Base-by-base conservation (phyloP, 2,329 filamentous ascomycete species). In the Arthrobotrys iridis region DNA sequence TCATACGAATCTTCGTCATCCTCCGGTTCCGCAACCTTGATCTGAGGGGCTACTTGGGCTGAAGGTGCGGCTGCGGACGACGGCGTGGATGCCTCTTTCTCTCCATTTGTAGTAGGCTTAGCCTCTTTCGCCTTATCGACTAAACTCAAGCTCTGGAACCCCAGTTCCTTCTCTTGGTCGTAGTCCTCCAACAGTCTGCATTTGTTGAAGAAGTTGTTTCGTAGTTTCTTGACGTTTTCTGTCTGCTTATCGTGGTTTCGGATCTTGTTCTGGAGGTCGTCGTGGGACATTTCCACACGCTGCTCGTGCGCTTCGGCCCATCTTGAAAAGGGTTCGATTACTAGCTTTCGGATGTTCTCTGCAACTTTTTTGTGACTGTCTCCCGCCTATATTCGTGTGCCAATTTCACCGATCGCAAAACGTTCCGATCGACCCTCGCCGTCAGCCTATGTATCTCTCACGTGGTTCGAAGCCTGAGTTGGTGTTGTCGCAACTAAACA, bases 141-240 rank as follows among this genome's bases (percentile, higher is more conserved):
- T 30, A 55, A 37, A 30, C 50, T 55, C 50, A 55, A 55, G 78
- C 93, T 93, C 82, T 97, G 93, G 83, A 99, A 99, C 40, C 93
- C 95, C 65, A 99, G 87, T 83, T 99, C 98, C 82, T 97, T 97
- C 85, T 99, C 96, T 83, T 99, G 95, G 82, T 99, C 95, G 75
- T 98, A 84, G 81, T 99, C 95, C 82, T 99, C 96, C 4, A 98
- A 91, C 77, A 97, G 85, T 57, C 96, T 90, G 82, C 95, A 99
- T 84, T 98, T 99, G 86, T 98, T 99, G 87, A 98, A 98, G 84
- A 99, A 99, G 79, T 92, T 91, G 82, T 92, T 97, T 77, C 95
- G 89, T 79, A 97, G 88, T 84, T 98, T 98, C 86, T 93, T 93
- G 76, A 97, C 93, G 18, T 87, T 83, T 77, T 99, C 95, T 71